Base-by-base conservation (phyloP, 768 basidiomycete species). In the Strobilomyces confusus region DNA sequence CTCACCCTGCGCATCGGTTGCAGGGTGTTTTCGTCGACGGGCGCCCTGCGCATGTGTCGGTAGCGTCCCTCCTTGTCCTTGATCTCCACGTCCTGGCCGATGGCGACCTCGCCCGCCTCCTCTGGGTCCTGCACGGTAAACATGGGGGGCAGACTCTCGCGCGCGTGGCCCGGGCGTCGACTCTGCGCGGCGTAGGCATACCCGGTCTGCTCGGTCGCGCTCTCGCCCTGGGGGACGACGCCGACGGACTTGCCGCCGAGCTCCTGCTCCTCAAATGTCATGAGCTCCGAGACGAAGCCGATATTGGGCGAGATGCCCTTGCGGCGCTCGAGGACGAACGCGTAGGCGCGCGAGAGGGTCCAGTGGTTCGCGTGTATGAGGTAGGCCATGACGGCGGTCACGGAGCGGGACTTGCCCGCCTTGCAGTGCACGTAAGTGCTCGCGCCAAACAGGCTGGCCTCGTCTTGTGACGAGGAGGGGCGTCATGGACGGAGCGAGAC, bases 291-390 rank as follows among this genome's bases (percentile, higher is more conserved):
- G 41, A 98, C 93, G 70, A 98, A 98, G 8, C 95, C 95, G 57
- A 98, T 95, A 66, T 97, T 98, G 11, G 95, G 95, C 14, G 91
- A 94, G 59, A 98, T 95, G 58, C 93, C 93, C 60, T 92, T 92
- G 33, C 95, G 83, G 9, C 93, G 82, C 62, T 95, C 95, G 37
- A 92, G 80, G 23, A 98, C 95, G 65, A 93, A 97, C 0, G 86
- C 74, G 67, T 98, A 98, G 1, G 95, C 92, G 34, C 83, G 83
- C 30, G 92, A 88, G 38, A 98, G 81, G 19, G 93, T 89, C 95
- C 95, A 98, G 65, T 94, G 93, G 65, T 97, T 94, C 11, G 94
- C 90, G 62, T 97, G 95, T 58, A 98, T 97, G 52, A 98, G 87
- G 67, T 97, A 98, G 3, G 92, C 95, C 76, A 98, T 92, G 37